Conservation (phyloP, 2,329 filamentous ascomycete species). For the Aspergillus sp. region DNA sequence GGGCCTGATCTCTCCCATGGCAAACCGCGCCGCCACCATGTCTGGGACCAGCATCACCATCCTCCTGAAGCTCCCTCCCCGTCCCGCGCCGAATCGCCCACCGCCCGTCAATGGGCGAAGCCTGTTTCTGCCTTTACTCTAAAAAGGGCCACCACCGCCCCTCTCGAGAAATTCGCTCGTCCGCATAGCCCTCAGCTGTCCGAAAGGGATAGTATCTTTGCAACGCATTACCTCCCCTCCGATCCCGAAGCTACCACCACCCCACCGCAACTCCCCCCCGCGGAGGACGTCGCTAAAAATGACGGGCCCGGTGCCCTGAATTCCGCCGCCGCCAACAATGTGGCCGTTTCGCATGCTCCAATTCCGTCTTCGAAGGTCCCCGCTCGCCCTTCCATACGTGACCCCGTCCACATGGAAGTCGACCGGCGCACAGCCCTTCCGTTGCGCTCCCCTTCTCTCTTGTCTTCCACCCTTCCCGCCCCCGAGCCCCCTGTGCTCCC, state of each 20-base stretch:
- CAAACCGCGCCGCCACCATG: conserved; percentile 37
- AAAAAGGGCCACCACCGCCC: conserved; percentile 36
- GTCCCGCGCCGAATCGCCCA: conserved; percentile 37
- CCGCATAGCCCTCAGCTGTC: conserved; percentile 53
- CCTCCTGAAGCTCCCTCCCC: conserved; percentile 29
- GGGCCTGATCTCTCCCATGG: conserved; percentile 22
- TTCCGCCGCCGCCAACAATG: conserved; percentile 28
- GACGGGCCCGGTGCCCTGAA: conserved; percentile 32
- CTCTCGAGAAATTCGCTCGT: conserved; percentile 27
- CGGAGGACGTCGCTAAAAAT: conserved; percentile 25
- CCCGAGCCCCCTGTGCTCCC: conserved; percentile 25
- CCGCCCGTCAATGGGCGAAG: conserved; percentile 35
- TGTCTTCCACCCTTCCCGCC: conserved; percentile 21
- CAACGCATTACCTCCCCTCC: conserved; percentile 58
- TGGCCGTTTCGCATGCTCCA: conserved; percentile 24
- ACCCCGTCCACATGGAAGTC: conserved; percentile 38
- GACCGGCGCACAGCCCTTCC: conserved; percentile 33
- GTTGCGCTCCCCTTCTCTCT: conserved; percentile 28
- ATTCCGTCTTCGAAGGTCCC: conserved; percentile 29
- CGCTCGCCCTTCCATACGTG: conserved; percentile 26
- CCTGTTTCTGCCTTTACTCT: conserved; percentile 28
- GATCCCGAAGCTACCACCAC: conserved; percentile 43
- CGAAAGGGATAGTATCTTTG: conserved; percentile 64
- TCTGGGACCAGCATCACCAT: conserved; percentile 29
- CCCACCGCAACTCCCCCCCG: conserved; percentile 36